Percentiles rank a stretch among this genome's conserved stretches.
Evolutionary conservation across 208 protist genomes (phyloP).

Genomic region (Trypanosoma caninum): DNA sequence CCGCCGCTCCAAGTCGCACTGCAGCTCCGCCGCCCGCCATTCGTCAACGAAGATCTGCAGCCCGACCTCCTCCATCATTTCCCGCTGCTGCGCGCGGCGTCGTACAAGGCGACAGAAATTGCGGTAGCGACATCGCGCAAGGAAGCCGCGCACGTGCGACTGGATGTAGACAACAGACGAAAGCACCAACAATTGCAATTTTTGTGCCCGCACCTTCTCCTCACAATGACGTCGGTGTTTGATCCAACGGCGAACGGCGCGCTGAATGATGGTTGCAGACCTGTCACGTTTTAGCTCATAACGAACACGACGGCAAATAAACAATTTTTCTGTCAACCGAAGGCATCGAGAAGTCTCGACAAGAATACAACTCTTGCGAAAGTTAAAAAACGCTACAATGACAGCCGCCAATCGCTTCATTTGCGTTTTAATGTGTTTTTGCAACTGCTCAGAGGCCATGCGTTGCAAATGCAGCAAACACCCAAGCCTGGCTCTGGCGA

Average conservation of each 20-base stretch:
- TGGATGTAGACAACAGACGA: slow-evolving; percentile 33
- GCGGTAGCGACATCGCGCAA: slow-evolving; percentile 23
- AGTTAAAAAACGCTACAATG: slow-evolving; percentile 15
- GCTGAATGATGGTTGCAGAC: slow-evolving; percentile 39
- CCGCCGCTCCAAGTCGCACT: slow-evolving; percentile 21
- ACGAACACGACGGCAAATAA: slow-evolving; percentile 27
- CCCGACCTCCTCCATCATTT: slow-evolving; percentile 45
- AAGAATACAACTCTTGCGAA: neutral
- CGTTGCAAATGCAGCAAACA: neutral
- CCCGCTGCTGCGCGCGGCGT: slow-evolving; percentile 28
- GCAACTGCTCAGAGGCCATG: neutral
- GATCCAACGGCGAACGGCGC: slow-evolving; percentile 31
- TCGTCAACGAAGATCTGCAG: slow-evolving; percentile 24
- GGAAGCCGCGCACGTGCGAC: slow-evolving; percentile 31
- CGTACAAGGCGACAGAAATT: slow-evolving; percentile 7
- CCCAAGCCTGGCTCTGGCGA: slow-evolving; percentile 19
- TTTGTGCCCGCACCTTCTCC: slow-evolving; percentile 15
- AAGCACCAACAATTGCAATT: slow-evolving; percentile 15
- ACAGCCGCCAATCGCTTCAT: slow-evolving; percentile 2
- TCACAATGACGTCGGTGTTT: slow-evolving; percentile 18
- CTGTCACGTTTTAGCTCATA: slow-evolving; percentile 40
- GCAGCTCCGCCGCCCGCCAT: slow-evolving; percentile 14
- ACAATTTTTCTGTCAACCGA: slow-evolving; percentile 32
- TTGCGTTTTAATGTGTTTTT: neutral
- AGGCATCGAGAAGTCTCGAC: slow-evolving; percentile 12